Percentiles rank a stretch among this genome's conserved stretches.
Conservation (phyloP, 2,329 filamentous ascomycete species). For the Paraphoma chrysanthemicola region DNA sequence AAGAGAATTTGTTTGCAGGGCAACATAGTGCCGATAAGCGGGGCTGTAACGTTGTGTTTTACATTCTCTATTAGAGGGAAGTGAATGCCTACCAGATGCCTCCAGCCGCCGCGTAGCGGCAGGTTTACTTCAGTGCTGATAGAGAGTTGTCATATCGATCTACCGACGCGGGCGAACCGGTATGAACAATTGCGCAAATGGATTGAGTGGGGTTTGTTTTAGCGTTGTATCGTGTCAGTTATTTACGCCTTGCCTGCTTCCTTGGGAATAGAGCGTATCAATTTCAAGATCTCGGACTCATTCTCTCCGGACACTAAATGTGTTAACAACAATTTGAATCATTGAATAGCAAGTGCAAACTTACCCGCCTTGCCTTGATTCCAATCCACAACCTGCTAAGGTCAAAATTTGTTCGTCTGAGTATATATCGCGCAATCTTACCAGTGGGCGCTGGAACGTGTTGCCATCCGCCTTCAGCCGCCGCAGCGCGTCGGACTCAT, state of each 20-base stretch:
- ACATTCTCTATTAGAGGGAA: slow-evolving; percentile 7
- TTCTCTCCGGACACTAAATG: slow-evolving; percentile 70
- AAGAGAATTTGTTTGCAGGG: too few species aligned
- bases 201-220: too few species aligned
- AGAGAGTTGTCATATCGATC: background rate
- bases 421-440: slow-evolving; percentile 52
- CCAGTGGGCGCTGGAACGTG: slow-evolving; percentile 77
- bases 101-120: slow-evolving; percentile 19
- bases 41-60: slow-evolving; percentile 6
- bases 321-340: slow-evolving; percentile 11
- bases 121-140: background rate
- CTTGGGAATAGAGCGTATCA: slow-evolving; percentile 68
- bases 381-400: slow-evolving; percentile 76
- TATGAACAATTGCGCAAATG: too few species aligned
- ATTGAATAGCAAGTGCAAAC: slow-evolving; percentile 16
- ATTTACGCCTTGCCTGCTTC: slow-evolving; percentile 35
- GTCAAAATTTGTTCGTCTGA: background rate
- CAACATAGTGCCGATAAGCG: too few species aligned
- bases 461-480: slow-evolving; percentile 74
- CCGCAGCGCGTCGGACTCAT: slow-evolving; percentile 78
- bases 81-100: slow-evolving; percentile 14
- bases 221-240: too few species aligned
- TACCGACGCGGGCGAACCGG: too few species aligned
- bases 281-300: slow-evolving; percentile 87
- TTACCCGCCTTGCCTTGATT: slow-evolving; percentile 80